Evolutionary conservation across 1,284 basidiomycete species (phyloP), one percentile per base, ranked within the genome.

Genomic region (Exsudoporus floridanus): DNA sequence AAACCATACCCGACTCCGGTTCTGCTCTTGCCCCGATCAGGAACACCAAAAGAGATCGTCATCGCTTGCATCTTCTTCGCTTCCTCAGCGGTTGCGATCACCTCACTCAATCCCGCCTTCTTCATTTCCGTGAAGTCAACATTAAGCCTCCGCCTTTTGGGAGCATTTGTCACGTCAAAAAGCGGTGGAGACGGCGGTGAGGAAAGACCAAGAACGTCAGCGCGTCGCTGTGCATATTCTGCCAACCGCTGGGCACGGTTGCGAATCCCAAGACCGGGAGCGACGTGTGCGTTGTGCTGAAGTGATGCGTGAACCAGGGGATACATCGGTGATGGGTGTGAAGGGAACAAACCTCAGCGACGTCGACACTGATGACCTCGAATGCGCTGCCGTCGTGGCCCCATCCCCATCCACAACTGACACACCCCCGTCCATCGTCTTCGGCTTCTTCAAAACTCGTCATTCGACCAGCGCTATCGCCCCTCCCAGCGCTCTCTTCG

Each of bases 321-420:
- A 28, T 7, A 23, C 27, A 23, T 35, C 9, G 3, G 9, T 6
- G 12, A 31, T 28, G 28, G 52, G 41, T 7, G 19, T 53, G 31
- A 43, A 42, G 45, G 48, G 39, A 13, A 76, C 79, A 43, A 55
- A 88, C 87, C 73, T 81, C 73, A 37, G 82, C 76, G 62, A 86
- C 82, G 59, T 81, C 75, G 10, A 80, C 83, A 28, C 74, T 72
- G 23, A 89, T 61, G 42, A 89, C 77, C 70, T 89, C 87, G 60
- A 90, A 77, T 19, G 83, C 87, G 60, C 83, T 83, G 27, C 87
- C 87, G 55, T 88, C 86, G 59, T 90, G 88, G 6, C 83, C 82
- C 57, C 79, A 82, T 33, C 86, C 86, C 86, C 86, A 89, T 0
- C 81, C 80, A 18, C 80, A 81, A 67, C 86, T 89, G 37, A 80